phyloP scores from a whole-genome alignment of 2,329 filamentous ascomycete genomes.

The Penicillium sp. region DNA sequence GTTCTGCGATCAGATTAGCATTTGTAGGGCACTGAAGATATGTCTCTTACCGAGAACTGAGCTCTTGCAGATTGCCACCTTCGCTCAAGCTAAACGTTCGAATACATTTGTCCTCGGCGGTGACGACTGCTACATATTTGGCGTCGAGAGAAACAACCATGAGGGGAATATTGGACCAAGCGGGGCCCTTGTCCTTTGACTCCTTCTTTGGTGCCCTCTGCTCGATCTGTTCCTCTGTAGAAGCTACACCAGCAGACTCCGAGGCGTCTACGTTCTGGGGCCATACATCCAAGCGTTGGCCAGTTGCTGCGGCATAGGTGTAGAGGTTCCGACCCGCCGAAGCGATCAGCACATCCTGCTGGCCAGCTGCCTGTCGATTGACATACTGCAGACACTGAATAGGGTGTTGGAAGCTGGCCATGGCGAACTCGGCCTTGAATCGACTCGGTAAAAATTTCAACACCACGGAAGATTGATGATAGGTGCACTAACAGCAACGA shows the following conservation, averaged over 20 bases:
- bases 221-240: constrained; percentile 21
- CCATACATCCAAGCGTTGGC: constrained; percentile 60
- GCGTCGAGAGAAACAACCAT: constrained; percentile 60
- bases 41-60: constrained; percentile 63
- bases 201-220: constrained; percentile 17
- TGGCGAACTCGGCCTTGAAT: constrained; percentile 14
- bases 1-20: constrained; percentile 45
- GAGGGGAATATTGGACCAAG: constrained; percentile 61
- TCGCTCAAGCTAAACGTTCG: constrained; percentile 69
- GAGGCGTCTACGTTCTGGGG: constrained; percentile 32
- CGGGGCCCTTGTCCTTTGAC: constrained; percentile 15
- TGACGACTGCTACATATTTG: constrained; percentile 68
- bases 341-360: constrained; percentile 57
- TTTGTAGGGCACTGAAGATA: constrained; percentile 3
- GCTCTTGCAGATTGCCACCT: constrained; percentile 56
- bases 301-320: constrained; percentile 57
- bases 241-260: constrained; percentile 22
- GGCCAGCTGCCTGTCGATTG: constrained; percentile 20
- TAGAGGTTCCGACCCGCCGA: constrained; percentile 69
- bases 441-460: constrained; percentile 13
- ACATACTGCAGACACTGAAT: constrained; percentile 57
- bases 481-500: not conserved
- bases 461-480: not conserved
- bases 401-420: constrained; percentile 45
- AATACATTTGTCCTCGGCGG: constrained; percentile 85